Evolutionary conservation across 139 green algal species (phyloP).

Genomic region (Tetradesmus lagerheimii): DNA sequence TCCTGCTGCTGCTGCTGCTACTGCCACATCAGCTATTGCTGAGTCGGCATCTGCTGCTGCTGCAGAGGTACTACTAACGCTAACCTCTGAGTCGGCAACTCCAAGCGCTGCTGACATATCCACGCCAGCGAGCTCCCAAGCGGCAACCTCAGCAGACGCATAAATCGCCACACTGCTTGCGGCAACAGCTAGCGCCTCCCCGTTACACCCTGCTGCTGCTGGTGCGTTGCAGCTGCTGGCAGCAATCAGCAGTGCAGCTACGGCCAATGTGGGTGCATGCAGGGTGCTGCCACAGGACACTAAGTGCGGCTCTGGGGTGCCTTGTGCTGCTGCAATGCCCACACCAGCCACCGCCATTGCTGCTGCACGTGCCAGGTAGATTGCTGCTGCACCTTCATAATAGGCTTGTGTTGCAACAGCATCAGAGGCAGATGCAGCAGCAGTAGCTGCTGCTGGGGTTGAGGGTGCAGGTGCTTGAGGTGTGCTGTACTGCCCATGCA

Average conservation of each 20-base stretch:
- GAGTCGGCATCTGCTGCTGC: neutral
- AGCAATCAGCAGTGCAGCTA: constrained; percentile 6
- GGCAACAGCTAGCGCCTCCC: neutral
- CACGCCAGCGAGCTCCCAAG: constrained; percentile 3
- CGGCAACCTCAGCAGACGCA: constrained; percentile 13
- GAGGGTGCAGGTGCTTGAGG: neutral
- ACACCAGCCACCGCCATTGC: constrained; percentile 22
- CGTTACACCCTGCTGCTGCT: neutral
- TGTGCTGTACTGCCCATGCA: too few relatives aligned
- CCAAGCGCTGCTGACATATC: neutral
- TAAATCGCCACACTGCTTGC: neutral
- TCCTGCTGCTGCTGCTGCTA: constrained; percentile 6
- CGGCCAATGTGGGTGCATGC: constrained; percentile 31
- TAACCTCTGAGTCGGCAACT: neutral
- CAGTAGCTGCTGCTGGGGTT: neutral
- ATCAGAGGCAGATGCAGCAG: neutral
- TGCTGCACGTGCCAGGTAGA: neutral
- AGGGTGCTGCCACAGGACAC: constrained; percentile 35
- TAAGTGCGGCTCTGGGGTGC: constrained; percentile 12
- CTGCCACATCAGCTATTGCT: neutral
- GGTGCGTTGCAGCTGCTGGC: neutral
- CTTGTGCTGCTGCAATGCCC: constrained; percentile 3
- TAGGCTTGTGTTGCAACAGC: neutral
- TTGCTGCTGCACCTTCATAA: neutral
- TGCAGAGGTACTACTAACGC: neutral